Evolutionary conservation across 768 basidiomycete genomes (phyloP).

Genomic region (Krasilnikovozyma curviuscula): DNA sequence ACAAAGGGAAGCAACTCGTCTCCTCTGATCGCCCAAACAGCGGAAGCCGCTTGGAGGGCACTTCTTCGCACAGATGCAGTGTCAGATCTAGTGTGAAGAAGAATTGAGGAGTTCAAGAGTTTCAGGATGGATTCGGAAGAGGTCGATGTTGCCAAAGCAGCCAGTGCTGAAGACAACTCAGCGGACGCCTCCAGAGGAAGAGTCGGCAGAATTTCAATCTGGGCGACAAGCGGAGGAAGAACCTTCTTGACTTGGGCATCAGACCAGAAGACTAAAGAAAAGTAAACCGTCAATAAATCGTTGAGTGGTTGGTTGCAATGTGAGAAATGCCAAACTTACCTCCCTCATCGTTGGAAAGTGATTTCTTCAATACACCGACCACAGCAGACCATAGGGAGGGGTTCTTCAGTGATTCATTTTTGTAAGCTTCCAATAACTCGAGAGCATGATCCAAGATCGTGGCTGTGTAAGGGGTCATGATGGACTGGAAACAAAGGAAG

Average conservation of each 20-base stretch:
- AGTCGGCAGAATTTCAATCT: constrained; percentile 29
- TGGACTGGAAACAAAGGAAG: constrained; percentile 31
- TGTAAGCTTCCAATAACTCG: constrained; percentile 40
- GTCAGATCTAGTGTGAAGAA: constrained; percentile 80
- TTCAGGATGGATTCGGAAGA: constrained; percentile 51
- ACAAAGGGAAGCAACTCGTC: constrained; percentile 44
- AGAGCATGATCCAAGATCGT: constrained; percentile 49
- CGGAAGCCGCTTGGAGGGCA: constrained; percentile 46
- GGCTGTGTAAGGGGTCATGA: constrained; percentile 84
- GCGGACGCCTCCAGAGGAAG: constrained; percentile 10
- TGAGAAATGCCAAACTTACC: constrained; percentile 32
- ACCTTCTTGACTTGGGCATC: constrained; percentile 56
- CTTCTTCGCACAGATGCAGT: constrained; percentile 46
- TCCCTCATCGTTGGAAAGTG: constrained; percentile 58
- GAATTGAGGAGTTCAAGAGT: constrained; percentile 54
- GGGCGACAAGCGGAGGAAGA: constrained; percentile 40
- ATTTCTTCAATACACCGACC: constrained; percentile 44
- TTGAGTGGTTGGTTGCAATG: neutral
- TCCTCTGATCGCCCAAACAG: constrained; percentile 50
- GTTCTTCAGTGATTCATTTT: constrained; percentile 25
- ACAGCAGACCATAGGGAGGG: constrained; percentile 43
- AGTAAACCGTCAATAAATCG: neutral
- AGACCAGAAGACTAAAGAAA: constrained; percentile 59
- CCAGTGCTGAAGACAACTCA: constrained; percentile 26
- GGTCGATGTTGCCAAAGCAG: constrained; percentile 38